These are phyloP conservation scores for Komagataea norvegica DNA, from an alignment of 1,139 yeast species.

Conservation along the genomic window DNA sequence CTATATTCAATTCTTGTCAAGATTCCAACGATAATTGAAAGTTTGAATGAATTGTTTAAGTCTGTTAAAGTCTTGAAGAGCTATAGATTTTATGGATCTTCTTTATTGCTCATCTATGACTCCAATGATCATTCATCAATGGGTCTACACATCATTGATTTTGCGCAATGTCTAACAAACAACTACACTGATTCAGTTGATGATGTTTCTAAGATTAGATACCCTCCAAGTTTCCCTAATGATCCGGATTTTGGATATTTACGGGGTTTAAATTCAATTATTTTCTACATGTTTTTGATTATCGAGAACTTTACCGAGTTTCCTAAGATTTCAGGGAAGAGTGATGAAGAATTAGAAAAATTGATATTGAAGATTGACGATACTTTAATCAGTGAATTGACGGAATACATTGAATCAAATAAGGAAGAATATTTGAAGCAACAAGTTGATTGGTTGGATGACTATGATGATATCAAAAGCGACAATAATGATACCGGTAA, in stretches of 20 bases:
- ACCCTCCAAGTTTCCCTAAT: slow-evolving; percentile 66
- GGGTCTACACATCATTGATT: slow-evolving; percentile 78
- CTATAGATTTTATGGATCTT: slow-evolving; percentile 91
- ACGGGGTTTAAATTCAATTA: slow-evolving; percentile 69
- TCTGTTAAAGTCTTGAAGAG: slow-evolving; percentile 58
- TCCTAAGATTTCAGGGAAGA: not conserved
- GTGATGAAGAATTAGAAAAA: slow-evolving; percentile 3
- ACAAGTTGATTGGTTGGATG: slow-evolving; percentile 42
- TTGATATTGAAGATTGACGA: slow-evolving; percentile 5
- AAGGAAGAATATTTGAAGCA: slow-evolving; percentile 21
- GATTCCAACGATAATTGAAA: slow-evolving; percentile 60
- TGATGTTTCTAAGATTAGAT: slow-evolving; percentile 26
- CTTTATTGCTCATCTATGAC: slow-evolving; percentile 79
- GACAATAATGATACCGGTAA: slow-evolving; percentile 1
- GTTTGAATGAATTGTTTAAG: slow-evolving; percentile 51
- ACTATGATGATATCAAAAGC: slow-evolving; percentile 19
- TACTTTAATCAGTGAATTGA: slow-evolving; percentile 24
- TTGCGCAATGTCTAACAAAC: slow-evolving; percentile 81
- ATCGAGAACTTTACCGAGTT: slow-evolving; percentile 44
- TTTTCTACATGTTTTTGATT: slow-evolving; percentile 53
- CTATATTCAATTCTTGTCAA: slow-evolving; percentile 59
- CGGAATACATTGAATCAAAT: slow-evolving; percentile 29
- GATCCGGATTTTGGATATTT: slow-evolving; percentile 78
- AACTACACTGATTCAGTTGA: not conserved
- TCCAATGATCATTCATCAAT: slow-evolving; percentile 35